Evolutionary conservation across 2,329 filamentous ascomycete genomes (phyloP).

Genomic region (Claviceps fusiformis): DNA sequence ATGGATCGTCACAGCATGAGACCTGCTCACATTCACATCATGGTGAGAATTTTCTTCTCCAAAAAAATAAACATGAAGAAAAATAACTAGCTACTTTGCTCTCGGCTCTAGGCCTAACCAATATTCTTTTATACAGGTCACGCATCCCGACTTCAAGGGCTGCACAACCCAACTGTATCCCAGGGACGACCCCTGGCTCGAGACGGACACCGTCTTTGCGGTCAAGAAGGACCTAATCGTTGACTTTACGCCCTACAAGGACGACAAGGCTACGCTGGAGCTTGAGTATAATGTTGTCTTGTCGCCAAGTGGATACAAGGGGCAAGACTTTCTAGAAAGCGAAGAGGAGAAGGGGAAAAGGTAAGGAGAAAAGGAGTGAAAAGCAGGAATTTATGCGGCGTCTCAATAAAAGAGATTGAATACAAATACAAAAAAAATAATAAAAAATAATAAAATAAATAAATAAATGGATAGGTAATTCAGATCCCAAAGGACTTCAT

Average conservation of each 20-base stretch:
- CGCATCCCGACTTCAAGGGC: slow-evolving; percentile 53
- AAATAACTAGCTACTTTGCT: too few species aligned
- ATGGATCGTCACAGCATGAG: slow-evolving; percentile 36
- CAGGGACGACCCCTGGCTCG: slow-evolving; percentile 49
- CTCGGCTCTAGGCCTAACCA: too few species aligned
- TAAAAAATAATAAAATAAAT: neutral
- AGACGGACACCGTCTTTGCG: slow-evolving; percentile 32
- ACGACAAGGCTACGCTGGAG: slow-evolving; percentile 20
- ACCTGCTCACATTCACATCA: slow-evolving; percentile 37
- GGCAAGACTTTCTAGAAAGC: slow-evolving; percentile 13
- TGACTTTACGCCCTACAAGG: slow-evolving; percentile 32
- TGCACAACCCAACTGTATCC: slow-evolving; percentile 69
- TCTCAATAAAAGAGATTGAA: neutral
- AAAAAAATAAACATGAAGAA: too few species aligned
- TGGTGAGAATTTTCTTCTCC: slow-evolving; percentile 15
- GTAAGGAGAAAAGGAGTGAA: neutral
- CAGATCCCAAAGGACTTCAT: too few species aligned
- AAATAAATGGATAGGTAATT: too few species aligned
- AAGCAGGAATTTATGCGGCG: neutral
- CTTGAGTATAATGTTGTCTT: slow-evolving; percentile 30
- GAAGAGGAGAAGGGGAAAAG: neutral
- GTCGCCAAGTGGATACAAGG: slow-evolving; percentile 31
- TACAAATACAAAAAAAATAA: neutral
- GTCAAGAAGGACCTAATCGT: slow-evolving; percentile 39
- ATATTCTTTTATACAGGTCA: slow-evolving; percentile 13